Evolutionary conservation across 192 early-diverging fungal species (phyloP).

Genomic region (Gryganskiella cystojenkinii): DNA sequence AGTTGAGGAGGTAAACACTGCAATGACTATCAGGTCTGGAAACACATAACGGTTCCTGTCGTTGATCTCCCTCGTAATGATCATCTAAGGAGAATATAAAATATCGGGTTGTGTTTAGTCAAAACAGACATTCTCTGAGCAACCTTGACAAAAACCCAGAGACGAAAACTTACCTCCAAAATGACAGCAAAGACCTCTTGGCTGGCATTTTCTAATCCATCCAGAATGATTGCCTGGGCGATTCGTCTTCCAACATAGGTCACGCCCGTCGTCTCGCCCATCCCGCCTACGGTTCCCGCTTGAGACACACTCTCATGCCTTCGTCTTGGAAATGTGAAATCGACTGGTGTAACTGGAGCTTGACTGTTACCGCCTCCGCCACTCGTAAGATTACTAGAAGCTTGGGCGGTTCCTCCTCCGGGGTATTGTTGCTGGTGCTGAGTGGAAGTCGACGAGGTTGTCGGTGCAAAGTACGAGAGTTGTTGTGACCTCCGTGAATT

Average conservation of each 20-base stretch:
- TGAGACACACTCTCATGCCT: slow-evolving; percentile 48
- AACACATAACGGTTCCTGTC: slow-evolving; percentile 42
- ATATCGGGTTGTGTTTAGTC: too few species aligned
- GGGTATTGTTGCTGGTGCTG: neutral
- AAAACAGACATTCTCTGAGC: neutral
- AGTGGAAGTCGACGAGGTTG: too few species aligned
- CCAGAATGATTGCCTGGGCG: slow-evolving; percentile 55
- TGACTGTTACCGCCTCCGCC: slow-evolving; percentile 4
- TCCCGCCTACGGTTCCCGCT: slow-evolving; percentile 18
- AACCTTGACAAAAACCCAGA: neutral
- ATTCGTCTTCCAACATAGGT: slow-evolving; percentile 36
- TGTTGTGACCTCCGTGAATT: too few species aligned
- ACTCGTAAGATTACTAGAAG: neutral
- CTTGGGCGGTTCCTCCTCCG: neutral
- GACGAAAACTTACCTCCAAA: slow-evolving; percentile 37
- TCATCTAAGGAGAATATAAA: too few species aligned
- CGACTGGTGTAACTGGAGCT: slow-evolving; percentile 43
- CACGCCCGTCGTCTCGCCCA: slow-evolving; percentile 24
- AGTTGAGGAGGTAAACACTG: slow-evolving; percentile 35
- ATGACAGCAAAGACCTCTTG: slow-evolving; percentile 46
- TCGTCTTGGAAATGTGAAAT: slow-evolving; percentile 50
- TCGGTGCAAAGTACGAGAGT: too few species aligned
- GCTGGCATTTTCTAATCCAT: slow-evolving; percentile 48
- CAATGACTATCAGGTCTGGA: slow-evolving; percentile 50
- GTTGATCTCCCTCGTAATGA: slow-evolving; percentile 49